Evolutionary conservation across 1,284 basidiomycete species (phyloP).

Genomic region (Kwoniella shivajii): DNA sequence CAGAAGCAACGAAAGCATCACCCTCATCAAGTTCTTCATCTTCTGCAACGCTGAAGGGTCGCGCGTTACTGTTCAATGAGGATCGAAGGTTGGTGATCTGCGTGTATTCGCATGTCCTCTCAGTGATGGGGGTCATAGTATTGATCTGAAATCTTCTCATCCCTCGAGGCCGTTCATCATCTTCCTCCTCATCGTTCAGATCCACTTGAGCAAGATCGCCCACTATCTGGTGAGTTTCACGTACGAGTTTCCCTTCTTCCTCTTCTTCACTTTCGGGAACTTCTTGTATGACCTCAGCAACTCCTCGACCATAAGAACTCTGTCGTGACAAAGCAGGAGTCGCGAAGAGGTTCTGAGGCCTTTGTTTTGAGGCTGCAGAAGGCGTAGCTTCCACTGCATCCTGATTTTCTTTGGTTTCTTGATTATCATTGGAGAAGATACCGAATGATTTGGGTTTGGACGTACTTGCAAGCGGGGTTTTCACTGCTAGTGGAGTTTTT

Average conservation of each 20-base stretch:
- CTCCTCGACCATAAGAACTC: conserved; percentile 9
- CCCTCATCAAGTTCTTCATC: conserved; percentile 24
- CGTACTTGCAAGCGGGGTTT: conserved; percentile 30
- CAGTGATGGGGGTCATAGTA: conserved; percentile 93
- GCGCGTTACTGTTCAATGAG: conserved; percentile 23
- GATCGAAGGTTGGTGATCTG: conserved; percentile 52
- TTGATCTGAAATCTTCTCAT: conserved; percentile 66
- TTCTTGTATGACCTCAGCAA: conserved; percentile 11
- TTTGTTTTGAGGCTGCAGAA: conserved; percentile 13
- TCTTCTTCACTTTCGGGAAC: conserved; percentile 15
- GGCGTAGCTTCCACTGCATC: conserved; percentile 25
- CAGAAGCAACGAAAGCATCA: background rate
- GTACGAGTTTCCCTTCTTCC: conserved; percentile 1
- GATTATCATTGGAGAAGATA: conserved; percentile 40
- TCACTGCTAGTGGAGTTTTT: conserved; percentile 35
- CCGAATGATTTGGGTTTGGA: conserved; percentile 40
- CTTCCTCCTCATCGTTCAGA: conserved; percentile 28
- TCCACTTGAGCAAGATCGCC: conserved; percentile 7
- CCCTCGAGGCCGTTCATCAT: conserved; percentile 56
- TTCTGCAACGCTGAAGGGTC: conserved; percentile 9
- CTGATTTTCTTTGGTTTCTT: too few species aligned
- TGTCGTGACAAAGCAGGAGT: conserved; percentile 29
- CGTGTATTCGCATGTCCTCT: conserved; percentile 85
- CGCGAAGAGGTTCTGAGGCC: conserved; percentile 29
- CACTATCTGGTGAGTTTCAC: conserved; percentile 6